phyloP scores from a whole-genome alignment of 2,329 filamentous ascomycete species.

The Xylaria sp. region DNA sequence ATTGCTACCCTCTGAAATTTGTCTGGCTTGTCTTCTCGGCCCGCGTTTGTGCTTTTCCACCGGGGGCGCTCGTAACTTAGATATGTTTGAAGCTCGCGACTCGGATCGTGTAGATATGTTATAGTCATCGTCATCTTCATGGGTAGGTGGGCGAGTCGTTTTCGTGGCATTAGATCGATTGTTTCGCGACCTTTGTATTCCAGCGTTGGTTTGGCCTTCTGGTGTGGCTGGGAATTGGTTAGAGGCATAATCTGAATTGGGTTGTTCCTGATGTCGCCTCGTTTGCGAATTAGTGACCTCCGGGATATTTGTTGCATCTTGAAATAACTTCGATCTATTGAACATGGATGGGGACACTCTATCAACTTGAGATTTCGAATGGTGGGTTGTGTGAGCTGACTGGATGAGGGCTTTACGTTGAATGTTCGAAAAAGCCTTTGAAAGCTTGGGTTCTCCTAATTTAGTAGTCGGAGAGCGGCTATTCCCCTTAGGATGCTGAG shows the following conservation, averaged over 20 bases:
- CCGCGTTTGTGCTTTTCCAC: not conserved
- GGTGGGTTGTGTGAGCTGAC: conserved; percentile 13
- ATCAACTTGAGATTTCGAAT: not conserved
- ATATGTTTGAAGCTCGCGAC: conserved; percentile 45
- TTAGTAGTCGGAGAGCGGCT: conserved; percentile 4
- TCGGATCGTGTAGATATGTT: conserved; percentile 6
- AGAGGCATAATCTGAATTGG: not conserved
- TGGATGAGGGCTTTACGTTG: conserved; percentile 37
- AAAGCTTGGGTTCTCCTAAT: conserved; percentile 13
- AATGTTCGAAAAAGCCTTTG: conserved; percentile 29
- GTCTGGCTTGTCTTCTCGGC: conserved; percentile 19
- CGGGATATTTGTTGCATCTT: not conserved
- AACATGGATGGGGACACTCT: conserved; percentile 4
- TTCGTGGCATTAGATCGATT: not conserved
- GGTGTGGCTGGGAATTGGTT: not conserved
- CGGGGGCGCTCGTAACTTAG: conserved; percentile 36
- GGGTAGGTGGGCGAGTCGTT: not conserved
- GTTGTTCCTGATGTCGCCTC: not conserved
- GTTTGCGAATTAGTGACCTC: not conserved
- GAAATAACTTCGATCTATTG: not conserved
- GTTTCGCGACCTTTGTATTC: not conserved
- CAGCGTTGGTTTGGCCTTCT: not conserved
- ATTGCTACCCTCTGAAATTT: conserved; percentile 34
- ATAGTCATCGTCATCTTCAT: not conserved
- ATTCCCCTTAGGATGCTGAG: not conserved